A percentile compares a stretch with the other conserved stretches of the same genome.
Conservation (phyloP, 345 rosid species). For the Clausena lansium region DNA sequence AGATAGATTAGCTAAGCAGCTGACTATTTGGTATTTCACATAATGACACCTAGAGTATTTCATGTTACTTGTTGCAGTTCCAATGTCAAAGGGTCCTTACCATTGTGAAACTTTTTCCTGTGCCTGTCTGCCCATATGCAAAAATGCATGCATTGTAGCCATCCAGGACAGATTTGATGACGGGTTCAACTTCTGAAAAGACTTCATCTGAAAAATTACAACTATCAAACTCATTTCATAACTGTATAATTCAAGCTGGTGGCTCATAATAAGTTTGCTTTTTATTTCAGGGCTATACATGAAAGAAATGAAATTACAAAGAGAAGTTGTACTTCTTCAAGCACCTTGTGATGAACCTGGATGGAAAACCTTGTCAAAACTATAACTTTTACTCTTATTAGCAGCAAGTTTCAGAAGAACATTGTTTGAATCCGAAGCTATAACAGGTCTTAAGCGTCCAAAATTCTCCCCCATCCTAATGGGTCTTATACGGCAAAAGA, state of each 20-base stretch:
- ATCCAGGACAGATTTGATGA: slow-evolving; percentile 70
- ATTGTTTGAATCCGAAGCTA: slow-evolving; percentile 46
- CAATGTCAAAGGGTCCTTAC: slow-evolving; percentile 29
- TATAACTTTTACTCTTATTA: slow-evolving; percentile 49
- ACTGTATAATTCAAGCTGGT: not conserved
- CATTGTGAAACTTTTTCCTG: slow-evolving; percentile 86
- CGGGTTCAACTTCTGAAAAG: slow-evolving; percentile 76
- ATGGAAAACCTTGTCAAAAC: slow-evolving; percentile 61
- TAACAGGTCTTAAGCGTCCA: slow-evolving; percentile 32
- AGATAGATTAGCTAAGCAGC: not conserved
- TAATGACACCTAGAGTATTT: not conserved
- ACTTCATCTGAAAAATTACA: slow-evolving; percentile 56
- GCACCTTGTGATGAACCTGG: slow-evolving; percentile 74
- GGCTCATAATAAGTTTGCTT: not conserved
- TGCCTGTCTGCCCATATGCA: slow-evolving; percentile 84
- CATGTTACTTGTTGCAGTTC: not conserved
- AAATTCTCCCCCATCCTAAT: slow-evolving; percentile 28
- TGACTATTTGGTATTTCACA: not conserved
- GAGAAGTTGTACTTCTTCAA: not conserved
- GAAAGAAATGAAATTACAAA: not conserved
- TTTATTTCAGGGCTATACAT: not conserved
- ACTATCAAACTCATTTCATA: slow-evolving; percentile 13
- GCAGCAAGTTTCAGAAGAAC: slow-evolving; percentile 42
- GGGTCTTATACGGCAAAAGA: slow-evolving; percentile 74
- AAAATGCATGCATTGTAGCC: slow-evolving; percentile 87